Base-by-base conservation (phyloP, 805 yeast genomes). In the Nakazawaea ernobii region DNA sequence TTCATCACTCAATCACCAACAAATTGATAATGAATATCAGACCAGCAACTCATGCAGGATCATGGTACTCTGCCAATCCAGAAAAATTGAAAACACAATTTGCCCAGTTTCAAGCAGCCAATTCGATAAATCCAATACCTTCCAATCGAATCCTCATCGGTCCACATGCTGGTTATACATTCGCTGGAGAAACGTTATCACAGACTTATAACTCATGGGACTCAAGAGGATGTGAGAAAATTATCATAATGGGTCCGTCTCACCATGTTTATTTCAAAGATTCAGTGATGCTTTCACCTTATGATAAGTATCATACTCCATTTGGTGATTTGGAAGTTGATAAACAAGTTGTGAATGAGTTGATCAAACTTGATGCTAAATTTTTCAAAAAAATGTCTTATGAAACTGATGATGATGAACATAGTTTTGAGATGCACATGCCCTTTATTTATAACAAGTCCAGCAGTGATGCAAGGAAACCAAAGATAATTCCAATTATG, bases 361-460 rank as follows among this genome's bases (percentile, higher is more conserved):
- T 84, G 35, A 49, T 71, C 2, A 43, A 49, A 13, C 48, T 56
- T 26, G 63, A 63, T n/a, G 58, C 70, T 3, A 63, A 65, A 1
- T 53, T 73, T 6, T 82, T 86, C 54, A 67, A 69, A 49, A 63
- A 60, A 46, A 85, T 90, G 95, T 62, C 71, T 27, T 52, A 62
- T 1, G 74, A 69, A 0, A 72, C 73, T 11, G 99, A 94, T 61
- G 80, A 82, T 50, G 85, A 84, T 14, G 99, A 94, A 61, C 99
- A 94, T 62, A 84, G 94, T 44, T 79, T 94, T 57, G 99, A 94
- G 59, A 87, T 94, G 96, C 98, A 94, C 63, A 75, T 84, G 59
- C 96, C 98, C 0, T 82, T 78, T 50, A 66, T 87, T 8, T 73
- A 77, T 55, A 73, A 77, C 49, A 66, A 74, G 46, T 70, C 82